Evolutionary conservation across 257 asterid species (phyloP).

Genomic region (Gardenia jasminoides): DNA sequence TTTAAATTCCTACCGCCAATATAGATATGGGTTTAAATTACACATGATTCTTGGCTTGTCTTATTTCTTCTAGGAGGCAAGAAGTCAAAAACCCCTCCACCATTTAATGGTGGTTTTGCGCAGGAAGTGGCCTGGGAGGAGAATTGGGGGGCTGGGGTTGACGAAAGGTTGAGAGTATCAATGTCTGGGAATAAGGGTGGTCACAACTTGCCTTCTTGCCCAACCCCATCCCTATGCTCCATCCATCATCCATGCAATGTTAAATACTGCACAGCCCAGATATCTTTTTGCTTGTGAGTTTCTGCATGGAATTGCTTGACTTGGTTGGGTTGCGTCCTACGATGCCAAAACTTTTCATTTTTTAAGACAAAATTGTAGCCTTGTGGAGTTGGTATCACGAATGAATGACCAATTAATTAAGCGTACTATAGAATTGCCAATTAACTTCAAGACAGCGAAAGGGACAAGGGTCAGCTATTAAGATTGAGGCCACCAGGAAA

Average conservation of each 20-base stretch:
- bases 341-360: background rate
- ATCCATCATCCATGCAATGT: too few species aligned
- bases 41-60: too few species aligned
- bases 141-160: background rate
- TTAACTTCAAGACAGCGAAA: background rate
- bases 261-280: too few species aligned
- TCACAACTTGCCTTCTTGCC: background rate
- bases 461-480: background rate
- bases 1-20: too few species aligned
- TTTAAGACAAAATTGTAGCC: background rate
- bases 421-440: background rate
- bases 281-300: too few species aligned
- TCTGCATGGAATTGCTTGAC: background rate
- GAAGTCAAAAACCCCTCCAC: too few species aligned
- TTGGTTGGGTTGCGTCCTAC: background rate
- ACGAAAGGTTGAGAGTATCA: conserved; percentile 1
- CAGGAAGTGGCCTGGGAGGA: too few species aligned
- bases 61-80: too few species aligned
- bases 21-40: too few species aligned
- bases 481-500: background rate
- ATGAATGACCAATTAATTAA: background rate
- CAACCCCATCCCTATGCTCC: too few species aligned
- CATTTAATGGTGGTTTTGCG: too few species aligned
- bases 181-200: conserved; percentile 11
- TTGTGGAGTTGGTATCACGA: background rate